A percentile compares a stretch with the other conserved stretches of the same genome.
Conservation (phyloP, 805 yeast species). For the Dipodascopsis tothii region DNA sequence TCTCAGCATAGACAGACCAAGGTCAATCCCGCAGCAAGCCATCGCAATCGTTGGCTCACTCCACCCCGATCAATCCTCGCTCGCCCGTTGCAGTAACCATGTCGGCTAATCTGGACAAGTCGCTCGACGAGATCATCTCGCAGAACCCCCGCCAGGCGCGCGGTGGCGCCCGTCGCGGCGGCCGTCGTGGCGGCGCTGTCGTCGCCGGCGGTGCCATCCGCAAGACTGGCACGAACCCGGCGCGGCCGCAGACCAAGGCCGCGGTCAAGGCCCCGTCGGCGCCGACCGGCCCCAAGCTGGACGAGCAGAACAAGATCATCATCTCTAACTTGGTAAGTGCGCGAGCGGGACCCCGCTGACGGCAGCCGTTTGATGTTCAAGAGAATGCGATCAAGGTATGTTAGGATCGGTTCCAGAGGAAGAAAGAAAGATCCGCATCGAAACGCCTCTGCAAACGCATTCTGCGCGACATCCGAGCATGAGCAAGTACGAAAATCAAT, state of each 20-base stretch:
- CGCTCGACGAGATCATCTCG: constrained; percentile 89
- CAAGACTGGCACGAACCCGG: constrained; percentile 23
- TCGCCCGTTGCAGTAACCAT: no score
- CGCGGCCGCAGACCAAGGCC: constrained; percentile 25
- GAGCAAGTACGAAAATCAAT: no score
- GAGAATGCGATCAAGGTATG: constrained; percentile 81
- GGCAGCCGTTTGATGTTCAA: constrained; percentile 69
- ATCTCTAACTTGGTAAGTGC: constrained; percentile 59
- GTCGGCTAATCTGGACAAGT: constrained; percentile 82
- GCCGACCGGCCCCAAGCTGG: constrained; percentile 36
- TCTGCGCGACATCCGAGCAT: no score
- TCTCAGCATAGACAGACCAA: no score
- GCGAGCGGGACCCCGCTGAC: constrained; percentile 2
- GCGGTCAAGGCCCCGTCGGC: constrained; percentile 32
- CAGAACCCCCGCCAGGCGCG: constrained; percentile 36
- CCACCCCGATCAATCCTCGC: no score
- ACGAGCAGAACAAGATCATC: constrained; percentile 55
- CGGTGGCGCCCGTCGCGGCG: constrained; percentile 21
- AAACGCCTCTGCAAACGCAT: no score
- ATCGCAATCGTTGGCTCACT: no score
- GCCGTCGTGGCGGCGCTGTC: constrained; percentile 8
- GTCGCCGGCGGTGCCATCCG: constrained; percentile 26
- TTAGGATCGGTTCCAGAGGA: constrained; percentile 28
- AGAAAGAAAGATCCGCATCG: no score
- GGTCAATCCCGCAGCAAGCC: no score